These are phyloP conservation scores for Fusarium pilosicola DNA, from an alignment of 2,329 filamentous ascomycete species.

Conservation along the genomic window DNA sequence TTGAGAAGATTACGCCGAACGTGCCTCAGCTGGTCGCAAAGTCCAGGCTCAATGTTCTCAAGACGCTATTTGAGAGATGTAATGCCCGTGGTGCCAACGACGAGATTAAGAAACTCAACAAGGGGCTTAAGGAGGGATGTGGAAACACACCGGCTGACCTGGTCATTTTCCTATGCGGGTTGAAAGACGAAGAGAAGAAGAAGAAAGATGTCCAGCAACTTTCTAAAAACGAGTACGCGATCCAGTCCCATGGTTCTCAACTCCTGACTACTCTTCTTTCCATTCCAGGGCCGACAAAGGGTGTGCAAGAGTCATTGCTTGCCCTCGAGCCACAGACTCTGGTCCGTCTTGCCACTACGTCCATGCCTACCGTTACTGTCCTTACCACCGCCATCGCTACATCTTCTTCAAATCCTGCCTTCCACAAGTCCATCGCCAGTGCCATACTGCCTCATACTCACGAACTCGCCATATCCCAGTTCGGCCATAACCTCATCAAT, in stretches of 20 bases:
- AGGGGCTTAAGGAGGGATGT: constrained; percentile 59
- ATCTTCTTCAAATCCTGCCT: constrained; percentile 59
- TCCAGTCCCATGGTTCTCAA: constrained; percentile 78
- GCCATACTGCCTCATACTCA: constrained; percentile 56
- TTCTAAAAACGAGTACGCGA: constrained; percentile 66
- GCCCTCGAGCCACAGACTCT: constrained; percentile 65
- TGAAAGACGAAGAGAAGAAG: constrained; percentile 53
- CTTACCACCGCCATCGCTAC: constrained; percentile 61
- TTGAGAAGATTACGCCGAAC: constrained; percentile 77
- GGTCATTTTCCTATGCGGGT: constrained; percentile 60
- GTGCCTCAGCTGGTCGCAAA: constrained; percentile 78
- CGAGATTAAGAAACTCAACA: constrained; percentile 59
- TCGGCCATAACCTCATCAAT: constrained; percentile 63
- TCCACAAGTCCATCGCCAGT: constrained; percentile 66
- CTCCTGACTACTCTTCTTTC: constrained; percentile 83
- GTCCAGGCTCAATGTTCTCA: constrained; percentile 81
- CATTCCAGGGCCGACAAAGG: constrained; percentile 75
- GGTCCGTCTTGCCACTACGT: constrained; percentile 70
- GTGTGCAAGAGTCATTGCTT: constrained; percentile 78
- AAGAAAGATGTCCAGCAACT: constrained; percentile 51
- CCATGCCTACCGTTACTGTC: constrained; percentile 60
- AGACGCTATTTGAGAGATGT: constrained; percentile 85
- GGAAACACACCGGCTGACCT: constrained; percentile 59
- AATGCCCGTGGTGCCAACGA: constrained; percentile 70
- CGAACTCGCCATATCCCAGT: constrained; percentile 60